Conservation (phyloP, 139 green algal genomes). For the Trebouxia sp. region DNA sequence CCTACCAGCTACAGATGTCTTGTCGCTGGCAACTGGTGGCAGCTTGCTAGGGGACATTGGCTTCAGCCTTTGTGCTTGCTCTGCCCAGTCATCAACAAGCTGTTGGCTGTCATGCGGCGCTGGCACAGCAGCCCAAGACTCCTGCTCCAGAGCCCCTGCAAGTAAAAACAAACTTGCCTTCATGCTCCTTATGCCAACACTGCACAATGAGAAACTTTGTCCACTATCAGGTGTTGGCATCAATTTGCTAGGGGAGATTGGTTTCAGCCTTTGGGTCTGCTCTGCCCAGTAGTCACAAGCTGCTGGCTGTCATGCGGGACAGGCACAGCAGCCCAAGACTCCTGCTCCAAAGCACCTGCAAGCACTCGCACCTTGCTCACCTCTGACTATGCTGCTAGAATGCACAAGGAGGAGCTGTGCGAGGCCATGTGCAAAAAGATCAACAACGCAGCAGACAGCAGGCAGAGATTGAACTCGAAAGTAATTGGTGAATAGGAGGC, state of each 20-base stretch:
- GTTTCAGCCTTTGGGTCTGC: neutral
- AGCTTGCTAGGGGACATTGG: neutral
- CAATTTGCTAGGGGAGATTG: neutral
- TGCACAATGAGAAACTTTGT: neutral
- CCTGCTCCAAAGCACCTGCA: conserved; percentile 54
- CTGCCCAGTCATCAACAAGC: neutral
- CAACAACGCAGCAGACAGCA: too few species aligned
- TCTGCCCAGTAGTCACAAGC: neutral
- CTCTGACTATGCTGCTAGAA: neutral
- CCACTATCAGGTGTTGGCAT: too few species aligned
- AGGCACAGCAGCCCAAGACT: conserved; percentile 67
- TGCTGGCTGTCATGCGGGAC: conserved; percentile 42
- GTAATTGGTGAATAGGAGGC: too few species aligned
- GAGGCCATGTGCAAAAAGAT: too few species aligned
- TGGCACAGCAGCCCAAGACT: conserved; percentile 67
- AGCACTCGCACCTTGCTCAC: neutral
- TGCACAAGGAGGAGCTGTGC: neutral
- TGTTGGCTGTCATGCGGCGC: conserved; percentile 41
- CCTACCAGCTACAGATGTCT: neutral
- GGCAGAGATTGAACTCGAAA: too few species aligned
- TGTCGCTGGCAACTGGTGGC: neutral
- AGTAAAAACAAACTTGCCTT: neutral
- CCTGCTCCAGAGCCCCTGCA: conserved; percentile 54
- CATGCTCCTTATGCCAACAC: neutral
- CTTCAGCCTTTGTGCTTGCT: neutral